Percentiles rank a stretch among this genome's conserved stretches.
Evolutionary conservation across 495 filamentous ascomycete genomes (phyloP).

Genomic region (Pyrenula massariospora): DNA sequence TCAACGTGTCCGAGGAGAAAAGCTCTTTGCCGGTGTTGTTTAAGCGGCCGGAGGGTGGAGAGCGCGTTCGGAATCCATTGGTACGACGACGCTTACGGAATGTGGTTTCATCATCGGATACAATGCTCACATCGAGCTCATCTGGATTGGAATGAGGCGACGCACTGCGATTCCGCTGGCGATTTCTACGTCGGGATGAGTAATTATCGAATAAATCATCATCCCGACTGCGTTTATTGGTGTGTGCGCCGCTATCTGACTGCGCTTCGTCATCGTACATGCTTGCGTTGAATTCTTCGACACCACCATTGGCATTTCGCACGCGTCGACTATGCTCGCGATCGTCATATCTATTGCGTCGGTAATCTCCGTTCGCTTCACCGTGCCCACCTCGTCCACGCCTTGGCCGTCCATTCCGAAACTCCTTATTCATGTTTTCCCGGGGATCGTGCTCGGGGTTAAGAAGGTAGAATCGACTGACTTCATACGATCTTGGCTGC

Average conservation of each 20-base stretch:
- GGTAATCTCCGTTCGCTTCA: constrained; percentile 45
- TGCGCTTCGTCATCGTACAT: constrained; percentile 64
- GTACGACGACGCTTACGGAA: constrained; percentile 11
- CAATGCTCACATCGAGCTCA: constrained; percentile 30
- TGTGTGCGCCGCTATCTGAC: constrained; percentile 12
- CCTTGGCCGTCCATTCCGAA: constrained; percentile 18
- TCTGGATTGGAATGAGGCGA: constrained; percentile 58
- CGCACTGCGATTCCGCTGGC: constrained; percentile 48
- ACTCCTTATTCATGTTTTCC: constrained; percentile 47
- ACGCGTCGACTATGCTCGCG: constrained; percentile 39
- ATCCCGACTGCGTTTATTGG: constrained; percentile 14
- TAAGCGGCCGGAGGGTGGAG: constrained; percentile 17
- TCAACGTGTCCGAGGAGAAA: constrained; percentile 31
- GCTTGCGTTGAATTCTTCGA: constrained; percentile 51
- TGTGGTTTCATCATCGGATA: constrained; percentile 2
- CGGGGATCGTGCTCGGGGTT: constrained; percentile 81
- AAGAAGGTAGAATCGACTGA: constrained; percentile 83
- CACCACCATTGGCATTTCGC: constrained; percentile 30
- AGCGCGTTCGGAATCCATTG: constrained; percentile 31
- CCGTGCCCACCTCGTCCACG: constrained; percentile 44
- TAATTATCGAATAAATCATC: background rate
- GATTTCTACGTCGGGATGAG: constrained; percentile 10
- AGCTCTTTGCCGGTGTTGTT: constrained; percentile 33
- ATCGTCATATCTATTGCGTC: constrained; percentile 43
- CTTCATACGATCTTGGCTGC: constrained; percentile 56